Evolutionary conservation across 1,284 basidiomycete species (phyloP), one percentile per base, ranked within the genome.

Genomic region (Ustilago hordei): DNA sequence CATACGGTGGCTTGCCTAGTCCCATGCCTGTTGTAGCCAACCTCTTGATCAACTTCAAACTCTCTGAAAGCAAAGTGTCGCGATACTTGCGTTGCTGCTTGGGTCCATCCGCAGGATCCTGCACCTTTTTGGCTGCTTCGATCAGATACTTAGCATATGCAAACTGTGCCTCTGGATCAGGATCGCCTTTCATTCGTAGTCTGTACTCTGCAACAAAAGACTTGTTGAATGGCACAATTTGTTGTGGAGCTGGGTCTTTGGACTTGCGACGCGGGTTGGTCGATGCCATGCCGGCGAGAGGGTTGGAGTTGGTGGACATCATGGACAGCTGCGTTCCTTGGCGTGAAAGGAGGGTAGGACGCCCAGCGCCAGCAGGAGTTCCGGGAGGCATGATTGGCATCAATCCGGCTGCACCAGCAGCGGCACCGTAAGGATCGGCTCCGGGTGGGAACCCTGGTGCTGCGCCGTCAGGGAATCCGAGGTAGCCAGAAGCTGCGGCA

Each of bases 131-230:
- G 19, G 97, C 97, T n/a, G 97, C 97, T 85, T 99, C 97, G 86
- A 99, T 96, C 67, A 99, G 91, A 86, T 99, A 99, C 87, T 96
- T 96, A 13, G 95, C 94, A 84, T 95, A 99, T 2, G 93, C 89
- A 87, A 98, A 99, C 86, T 99, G 97, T n/a, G 95, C 93, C 87
- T 99, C 97, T 0, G 96, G 95, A 84, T 99, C 97, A 0, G 96
- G 95, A 86, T 99, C 97, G 54, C 91, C 92, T 88, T 98, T 99
- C 89, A 99, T 98, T 58, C 97, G 91, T 69, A 93, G 92, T 23
- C 97, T 92, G 87, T 99, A 99, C 84, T 97, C 93, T 85, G 98
- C 95, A 77, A 99, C 95, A 85, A 96, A 98, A 82, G 95, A 93
- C 86, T 97, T 98, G 47, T 95, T 98, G 87, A 86, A 86, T 4